Conservation (phyloP, 78 protist species). For the Corallochytrium limacisporum region DNA sequence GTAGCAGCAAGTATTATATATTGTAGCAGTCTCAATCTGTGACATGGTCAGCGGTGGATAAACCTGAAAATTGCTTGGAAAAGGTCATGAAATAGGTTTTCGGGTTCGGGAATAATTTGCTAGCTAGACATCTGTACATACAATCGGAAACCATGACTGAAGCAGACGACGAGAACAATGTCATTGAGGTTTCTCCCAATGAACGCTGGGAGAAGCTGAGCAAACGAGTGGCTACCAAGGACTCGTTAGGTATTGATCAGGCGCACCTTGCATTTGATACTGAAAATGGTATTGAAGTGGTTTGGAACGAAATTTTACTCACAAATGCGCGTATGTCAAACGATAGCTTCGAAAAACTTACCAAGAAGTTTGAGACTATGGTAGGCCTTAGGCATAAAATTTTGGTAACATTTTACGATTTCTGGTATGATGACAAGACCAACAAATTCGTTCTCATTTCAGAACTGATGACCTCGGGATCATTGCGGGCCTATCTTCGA, state of each 20-base stretch:
- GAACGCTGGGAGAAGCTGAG: too few species aligned
- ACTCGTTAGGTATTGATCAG: background rate
- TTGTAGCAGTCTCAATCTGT: too few species aligned
- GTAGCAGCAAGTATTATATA: too few species aligned
- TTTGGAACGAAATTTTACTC: slow-evolving; percentile 54
- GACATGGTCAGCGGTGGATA: too few species aligned
- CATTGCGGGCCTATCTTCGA: background rate
- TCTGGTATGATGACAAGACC: background rate
- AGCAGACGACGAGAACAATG: too few species aligned
- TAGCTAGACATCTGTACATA: too few species aligned
- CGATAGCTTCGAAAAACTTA: background rate
- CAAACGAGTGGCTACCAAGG: background rate
- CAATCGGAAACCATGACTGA: too few species aligned
- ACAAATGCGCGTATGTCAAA: background rate
- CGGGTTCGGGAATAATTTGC: too few species aligned
- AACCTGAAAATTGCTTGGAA: too few species aligned
- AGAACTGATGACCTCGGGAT: background rate
- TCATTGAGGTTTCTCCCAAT: too few species aligned
- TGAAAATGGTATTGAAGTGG: slow-evolving; percentile 61
- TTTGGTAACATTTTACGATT: background rate
- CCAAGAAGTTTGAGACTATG: background rate
- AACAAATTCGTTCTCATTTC: background rate
- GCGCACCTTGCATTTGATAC: slow-evolving; percentile 46
- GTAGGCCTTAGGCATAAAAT: background rate
- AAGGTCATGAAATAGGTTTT: too few species aligned